Evolutionary conservation across 2,329 filamentous ascomycete genomes (phyloP).

Genomic region (Curvularia sp.): DNA sequence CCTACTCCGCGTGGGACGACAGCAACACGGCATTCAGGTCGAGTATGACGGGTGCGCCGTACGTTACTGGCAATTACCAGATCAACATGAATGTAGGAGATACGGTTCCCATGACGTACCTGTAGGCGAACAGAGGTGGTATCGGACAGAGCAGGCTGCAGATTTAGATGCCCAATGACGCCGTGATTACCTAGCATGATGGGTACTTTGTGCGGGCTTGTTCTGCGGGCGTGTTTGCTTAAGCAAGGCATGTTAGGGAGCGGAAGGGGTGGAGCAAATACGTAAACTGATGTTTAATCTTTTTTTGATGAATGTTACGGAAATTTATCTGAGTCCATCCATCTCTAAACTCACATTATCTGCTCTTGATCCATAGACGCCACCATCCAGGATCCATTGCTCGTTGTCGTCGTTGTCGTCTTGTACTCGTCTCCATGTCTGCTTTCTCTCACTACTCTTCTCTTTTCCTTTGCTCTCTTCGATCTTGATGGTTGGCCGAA

Average conservation of each 20-base stretch:
- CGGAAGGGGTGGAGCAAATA: not conserved
- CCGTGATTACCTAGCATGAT: not conserved
- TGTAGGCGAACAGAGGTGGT: not conserved
- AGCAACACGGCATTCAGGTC: not conserved
- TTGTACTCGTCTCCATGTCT: conserved; percentile 60
- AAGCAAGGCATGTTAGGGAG: not conserved
- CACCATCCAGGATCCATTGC: conserved; percentile 61
- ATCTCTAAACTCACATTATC: conserved; percentile 29
- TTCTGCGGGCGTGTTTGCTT: not conserved
- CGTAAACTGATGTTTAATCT: not conserved
- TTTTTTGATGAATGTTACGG: not conserved
- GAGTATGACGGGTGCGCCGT: not conserved
- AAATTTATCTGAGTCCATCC: conserved; percentile 18
- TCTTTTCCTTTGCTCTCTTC: conserved; percentile 63
- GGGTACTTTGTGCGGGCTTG: not conserved
- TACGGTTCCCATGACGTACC: not conserved
- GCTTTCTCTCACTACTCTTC: conserved; percentile 48
- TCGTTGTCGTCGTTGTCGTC: conserved; percentile 63
- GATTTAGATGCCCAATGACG: not conserved
- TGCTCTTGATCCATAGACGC: conserved; percentile 52
- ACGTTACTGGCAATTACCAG: not conserved
- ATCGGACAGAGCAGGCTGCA: not conserved
- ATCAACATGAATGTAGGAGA: not conserved
- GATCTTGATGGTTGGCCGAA: conserved; percentile 65
- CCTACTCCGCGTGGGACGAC: not conserved